Evolutionary conservation across 768 basidiomycete species (phyloP).

Genomic region (Psilocybe cyanescens): DNA sequence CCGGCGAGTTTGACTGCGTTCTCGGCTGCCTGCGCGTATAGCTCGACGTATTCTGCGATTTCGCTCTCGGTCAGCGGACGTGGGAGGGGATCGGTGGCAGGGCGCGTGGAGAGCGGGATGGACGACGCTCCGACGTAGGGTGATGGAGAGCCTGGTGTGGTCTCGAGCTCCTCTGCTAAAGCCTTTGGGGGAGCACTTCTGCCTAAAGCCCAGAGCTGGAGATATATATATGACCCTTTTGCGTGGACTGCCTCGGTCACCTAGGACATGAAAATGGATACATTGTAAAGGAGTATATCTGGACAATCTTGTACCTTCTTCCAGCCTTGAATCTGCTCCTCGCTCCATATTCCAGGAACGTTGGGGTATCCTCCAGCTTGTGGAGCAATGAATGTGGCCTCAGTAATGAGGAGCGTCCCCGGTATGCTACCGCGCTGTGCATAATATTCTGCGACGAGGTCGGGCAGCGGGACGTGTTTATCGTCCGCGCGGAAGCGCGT

Average conservation of each 20-base stretch:
- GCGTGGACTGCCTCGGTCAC: constrained; percentile 48
- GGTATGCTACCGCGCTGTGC: constrained; percentile 46
- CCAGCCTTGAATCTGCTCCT: constrained; percentile 63
- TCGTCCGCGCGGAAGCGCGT: constrained; percentile 46
- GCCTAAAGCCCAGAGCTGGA: constrained; percentile 64
- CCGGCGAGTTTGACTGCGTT: constrained; percentile 61
- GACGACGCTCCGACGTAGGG: constrained; percentile 31
- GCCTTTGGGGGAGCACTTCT: constrained; percentile 37
- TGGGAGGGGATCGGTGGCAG: constrained; percentile 31
- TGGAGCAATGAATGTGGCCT: constrained; percentile 56
- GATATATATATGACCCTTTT: constrained; percentile 48
- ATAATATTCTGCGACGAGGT: constrained; percentile 47
- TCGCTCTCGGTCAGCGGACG: constrained; percentile 49
- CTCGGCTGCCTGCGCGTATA: constrained; percentile 56
- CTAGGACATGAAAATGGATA: constrained; percentile 26
- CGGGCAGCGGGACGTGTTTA: constrained; percentile 39
- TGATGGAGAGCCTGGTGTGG: background rate
- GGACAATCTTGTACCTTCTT: constrained; percentile 39
- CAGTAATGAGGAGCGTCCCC: constrained; percentile 60
- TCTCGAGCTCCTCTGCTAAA: constrained; percentile 34
- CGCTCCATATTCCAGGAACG: constrained; percentile 68
- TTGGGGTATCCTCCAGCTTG: constrained; percentile 51
- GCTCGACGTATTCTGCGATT: constrained; percentile 49
- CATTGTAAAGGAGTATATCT: too few relatives aligned
- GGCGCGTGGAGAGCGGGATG: constrained; percentile 33